Evolutionary conservation across 1,284 basidiomycete species (phyloP).

Genomic region (Cryptococcus jaspeensis): DNA sequence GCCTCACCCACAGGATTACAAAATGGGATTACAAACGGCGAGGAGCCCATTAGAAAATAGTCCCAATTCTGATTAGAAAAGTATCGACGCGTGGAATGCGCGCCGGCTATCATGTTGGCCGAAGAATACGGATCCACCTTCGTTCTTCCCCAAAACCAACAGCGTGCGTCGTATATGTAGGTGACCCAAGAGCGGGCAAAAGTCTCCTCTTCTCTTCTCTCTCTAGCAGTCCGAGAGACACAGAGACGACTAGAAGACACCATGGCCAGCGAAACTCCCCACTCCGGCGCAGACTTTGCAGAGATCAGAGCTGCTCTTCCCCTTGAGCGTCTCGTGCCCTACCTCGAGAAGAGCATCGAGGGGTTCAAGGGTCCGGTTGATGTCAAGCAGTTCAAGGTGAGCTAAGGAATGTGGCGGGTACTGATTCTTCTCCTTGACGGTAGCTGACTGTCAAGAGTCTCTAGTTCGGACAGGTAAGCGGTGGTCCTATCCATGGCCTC

Average conservation of each 20-base stretch:
- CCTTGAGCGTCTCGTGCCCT: conserved; percentile 64
- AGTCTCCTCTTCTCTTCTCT: no score
- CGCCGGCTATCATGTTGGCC: background rate
- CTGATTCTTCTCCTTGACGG: conserved; percentile 1
- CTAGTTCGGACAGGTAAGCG: conserved; percentile 70
- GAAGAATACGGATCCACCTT: background rate
- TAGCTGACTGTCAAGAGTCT: background rate
- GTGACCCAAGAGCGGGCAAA: no score
- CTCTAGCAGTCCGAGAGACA: background rate
- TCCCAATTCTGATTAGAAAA: background rate
- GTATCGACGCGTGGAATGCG: background rate
- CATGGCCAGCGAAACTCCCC: background rate
- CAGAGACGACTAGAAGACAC: background rate
- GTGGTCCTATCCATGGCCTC: background rate
- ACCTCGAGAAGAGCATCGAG: conserved; percentile 62
- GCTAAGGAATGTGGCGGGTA: conserved; percentile 53
- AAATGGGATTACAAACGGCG: background rate
- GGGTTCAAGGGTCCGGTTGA: conserved; percentile 66
- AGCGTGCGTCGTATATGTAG: background rate
- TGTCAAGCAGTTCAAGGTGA: conserved; percentile 88
- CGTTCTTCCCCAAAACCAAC: no score
- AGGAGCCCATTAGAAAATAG: background rate
- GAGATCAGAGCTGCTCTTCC: conserved; percentile 67
- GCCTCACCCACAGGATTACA: background rate
- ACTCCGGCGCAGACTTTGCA: conserved; percentile 22